Evolutionary conservation across 176 grass and related monocot species (phyloP), one percentile per base, ranked within the genome.

Genomic region (Aegilops longissima): DNA sequence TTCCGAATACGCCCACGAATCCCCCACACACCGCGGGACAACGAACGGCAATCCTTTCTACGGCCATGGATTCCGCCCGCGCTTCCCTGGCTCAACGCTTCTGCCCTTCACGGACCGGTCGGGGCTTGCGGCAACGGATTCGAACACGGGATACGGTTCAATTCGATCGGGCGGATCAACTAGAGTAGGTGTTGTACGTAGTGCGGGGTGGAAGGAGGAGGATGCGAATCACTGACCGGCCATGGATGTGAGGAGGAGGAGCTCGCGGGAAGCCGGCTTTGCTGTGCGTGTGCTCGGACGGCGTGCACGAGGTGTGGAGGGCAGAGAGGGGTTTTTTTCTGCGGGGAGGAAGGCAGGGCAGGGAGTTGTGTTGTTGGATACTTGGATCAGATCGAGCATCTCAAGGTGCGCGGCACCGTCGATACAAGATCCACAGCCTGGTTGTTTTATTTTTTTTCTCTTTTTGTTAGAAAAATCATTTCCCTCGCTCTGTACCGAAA

Each of bases 161-260:
- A 23, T 61, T 45, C 70, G 17, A 63, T 12, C 73, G n/a, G 54
- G 3, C 8, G 49, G 12, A 65, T 29, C 49, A 81, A 81, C 62
- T 11, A 47, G 79, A 33, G 36, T 35, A 62, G 59, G 20, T 42
- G 73, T 1, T 18, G 5, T 17, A 77, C 35, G 34, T 65, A 83
- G 25, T 33, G 23, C 12, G 25, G 61, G 61, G 12, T 13, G 29
- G 10, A n/a, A 18, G 12, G 71, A 73, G 45, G 71, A 56, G 39
- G 27, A 11, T 29, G 52, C 17, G 77, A 49, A 45, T 63, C 38
- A 85, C 83, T 85, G 35, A 89, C 88, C 88, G 17, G 88, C 83
- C 83, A 89, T 59, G 61, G 78, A 17, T 9, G 61, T 61, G 65
- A 24, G 65, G 84, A 17, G 64, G 58, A 25, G 17, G 77, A 24